These are phyloP conservation scores for Fusarium sp. DNA, from an alignment of 2,329 filamentous ascomycete genomes.

Conservation along the genomic window DNA sequence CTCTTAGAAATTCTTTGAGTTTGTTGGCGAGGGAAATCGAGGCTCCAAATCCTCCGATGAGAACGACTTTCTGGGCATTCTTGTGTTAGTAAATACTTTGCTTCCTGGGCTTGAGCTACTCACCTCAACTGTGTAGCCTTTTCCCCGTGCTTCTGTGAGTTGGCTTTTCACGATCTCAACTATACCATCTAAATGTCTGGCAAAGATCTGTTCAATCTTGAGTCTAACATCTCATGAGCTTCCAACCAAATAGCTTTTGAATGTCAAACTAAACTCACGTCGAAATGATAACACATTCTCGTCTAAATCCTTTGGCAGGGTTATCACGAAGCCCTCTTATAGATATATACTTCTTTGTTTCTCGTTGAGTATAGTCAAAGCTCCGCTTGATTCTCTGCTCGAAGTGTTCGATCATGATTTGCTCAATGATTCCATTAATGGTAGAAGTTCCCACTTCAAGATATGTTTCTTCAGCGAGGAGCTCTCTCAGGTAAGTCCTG, in stretches of 20 bases:
- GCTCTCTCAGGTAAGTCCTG: not conserved
- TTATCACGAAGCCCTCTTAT: fast-evolving
- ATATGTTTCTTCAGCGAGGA: not conserved
- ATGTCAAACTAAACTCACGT: fast-evolving
- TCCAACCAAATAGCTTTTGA: too few relatives aligned
- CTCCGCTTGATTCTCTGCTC: not conserved
- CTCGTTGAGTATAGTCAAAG: not conserved
- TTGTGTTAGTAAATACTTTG: fast-evolving
- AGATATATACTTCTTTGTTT: fast-evolving
- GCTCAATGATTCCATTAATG: not conserved
- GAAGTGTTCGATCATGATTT: not conserved
- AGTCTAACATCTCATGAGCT: fast-evolving
- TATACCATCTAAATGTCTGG: not conserved
- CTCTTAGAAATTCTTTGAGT: fast-evolving
- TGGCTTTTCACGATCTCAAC: not conserved
- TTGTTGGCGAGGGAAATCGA: not conserved
- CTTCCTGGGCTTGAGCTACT: fast-evolving
- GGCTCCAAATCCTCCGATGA: slow-evolving; percentile 5
- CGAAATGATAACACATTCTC: not conserved
- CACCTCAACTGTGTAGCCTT: not conserved
- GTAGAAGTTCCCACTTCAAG: not conserved
- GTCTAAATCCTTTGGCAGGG: not conserved
- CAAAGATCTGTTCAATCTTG: not conserved
- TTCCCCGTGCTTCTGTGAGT: fast-evolving
- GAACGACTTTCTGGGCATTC: not conserved